phyloP scores from a whole-genome alignment of 345 rosid genomes.

The Iberis pinnata region DNA sequence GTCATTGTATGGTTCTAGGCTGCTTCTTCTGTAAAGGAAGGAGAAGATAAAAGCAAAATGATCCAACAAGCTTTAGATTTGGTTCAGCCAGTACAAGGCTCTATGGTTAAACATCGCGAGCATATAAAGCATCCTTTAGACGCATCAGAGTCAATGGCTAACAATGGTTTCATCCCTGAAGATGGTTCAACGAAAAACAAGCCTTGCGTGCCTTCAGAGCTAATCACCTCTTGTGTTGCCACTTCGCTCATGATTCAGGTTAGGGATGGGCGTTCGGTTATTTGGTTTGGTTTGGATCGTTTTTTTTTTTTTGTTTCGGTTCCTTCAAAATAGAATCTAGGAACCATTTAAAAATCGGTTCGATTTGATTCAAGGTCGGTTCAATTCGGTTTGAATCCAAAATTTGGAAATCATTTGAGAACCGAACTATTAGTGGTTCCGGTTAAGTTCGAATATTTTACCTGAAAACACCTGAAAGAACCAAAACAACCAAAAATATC shows the following conservation, averaged over 20 bases:
- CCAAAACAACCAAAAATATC: no score
- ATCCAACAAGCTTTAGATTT: conserved; percentile 63
- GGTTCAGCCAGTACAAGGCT: conserved; percentile 36
- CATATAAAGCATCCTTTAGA: conserved; percentile 35
- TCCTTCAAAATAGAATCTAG: no score
- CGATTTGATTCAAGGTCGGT: no score
- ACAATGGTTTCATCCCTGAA: conserved; percentile 24
- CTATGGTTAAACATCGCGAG: conserved; percentile 36
- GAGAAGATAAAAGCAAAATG: conserved; percentile 54
- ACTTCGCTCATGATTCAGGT: conserved; percentile 88
- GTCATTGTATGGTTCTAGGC: conserved; percentile 45
- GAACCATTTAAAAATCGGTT: no score
- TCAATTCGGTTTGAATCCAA: no score
- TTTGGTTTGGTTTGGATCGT: no score
- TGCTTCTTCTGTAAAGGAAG: conserved; percentile 60
- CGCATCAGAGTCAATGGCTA: conserved; percentile 31
- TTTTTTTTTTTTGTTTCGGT: no score
- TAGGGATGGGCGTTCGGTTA: no score
- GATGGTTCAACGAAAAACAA: conserved; percentile 38
- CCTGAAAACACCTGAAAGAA: no score
- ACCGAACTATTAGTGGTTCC: no score
- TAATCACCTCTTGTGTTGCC: conserved; percentile 79
- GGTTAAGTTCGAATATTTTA: no score
- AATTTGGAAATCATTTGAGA: no score
- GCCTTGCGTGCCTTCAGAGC: conserved; percentile 59